These are phyloP conservation scores for Coniochaeta pulveracea DNA, from an alignment of 2,329 filamentous ascomycete species.

Conservation along the genomic window DNA sequence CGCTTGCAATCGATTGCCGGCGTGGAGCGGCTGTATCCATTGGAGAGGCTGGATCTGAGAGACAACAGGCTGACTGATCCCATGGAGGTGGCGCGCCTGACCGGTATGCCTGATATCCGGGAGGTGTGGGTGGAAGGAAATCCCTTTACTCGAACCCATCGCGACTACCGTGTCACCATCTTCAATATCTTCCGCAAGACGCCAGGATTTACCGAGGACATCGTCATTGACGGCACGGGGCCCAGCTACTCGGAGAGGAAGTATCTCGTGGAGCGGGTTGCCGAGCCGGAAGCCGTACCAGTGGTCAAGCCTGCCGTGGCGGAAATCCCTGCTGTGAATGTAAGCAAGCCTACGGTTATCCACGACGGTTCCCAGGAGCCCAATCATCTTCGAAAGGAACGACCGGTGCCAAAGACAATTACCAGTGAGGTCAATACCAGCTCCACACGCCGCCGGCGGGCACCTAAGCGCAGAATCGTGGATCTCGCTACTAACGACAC, in stretches of 20 bases:
- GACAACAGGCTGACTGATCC: constrained; percentile 90
- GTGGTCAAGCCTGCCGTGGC: constrained; percentile 60
- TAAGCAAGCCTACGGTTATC: constrained; percentile 55
- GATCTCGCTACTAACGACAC: constrained; percentile 47
- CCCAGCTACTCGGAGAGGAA: constrained; percentile 81
- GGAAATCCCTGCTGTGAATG: constrained; percentile 51
- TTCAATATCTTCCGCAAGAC: constrained; percentile 93
- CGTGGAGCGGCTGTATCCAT: constrained; percentile 74
- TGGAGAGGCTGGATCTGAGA: constrained; percentile 82
- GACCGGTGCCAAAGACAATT: constrained; percentile 37
- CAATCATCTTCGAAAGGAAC: constrained; percentile 47
- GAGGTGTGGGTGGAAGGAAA: constrained; percentile 92
- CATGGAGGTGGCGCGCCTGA: constrained; percentile 78
- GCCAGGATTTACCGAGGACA: constrained; percentile 81
- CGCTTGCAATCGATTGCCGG: constrained; percentile 78
- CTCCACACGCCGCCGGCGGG: constrained; percentile 48
- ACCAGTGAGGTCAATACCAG: constrained; percentile 47
- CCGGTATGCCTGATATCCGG: constrained; percentile 78
- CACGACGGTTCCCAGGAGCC: constrained; percentile 39
- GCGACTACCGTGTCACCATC: constrained; percentile 75
- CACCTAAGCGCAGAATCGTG: constrained; percentile 52
- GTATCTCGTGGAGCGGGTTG: constrained; percentile 69
- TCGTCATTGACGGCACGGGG: constrained; percentile 74
- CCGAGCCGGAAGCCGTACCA: constrained; percentile 64
- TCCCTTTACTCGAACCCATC: constrained; percentile 79